Conservation (phyloP, 176 grass and related monocot genomes). For the Lolium perenne region DNA sequence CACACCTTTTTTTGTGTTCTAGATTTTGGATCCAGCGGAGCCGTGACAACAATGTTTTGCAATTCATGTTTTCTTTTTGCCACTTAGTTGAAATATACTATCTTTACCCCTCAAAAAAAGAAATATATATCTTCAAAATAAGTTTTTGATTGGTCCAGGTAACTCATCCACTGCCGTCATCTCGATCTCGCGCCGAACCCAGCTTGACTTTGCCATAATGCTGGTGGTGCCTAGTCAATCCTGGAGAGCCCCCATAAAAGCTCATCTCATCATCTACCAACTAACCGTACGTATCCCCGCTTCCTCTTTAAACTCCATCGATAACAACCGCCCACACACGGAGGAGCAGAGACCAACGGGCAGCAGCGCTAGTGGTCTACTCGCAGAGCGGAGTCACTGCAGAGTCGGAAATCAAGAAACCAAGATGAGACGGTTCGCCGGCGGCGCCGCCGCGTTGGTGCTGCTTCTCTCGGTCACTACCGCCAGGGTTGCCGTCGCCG, state of each 20-base stretch:
- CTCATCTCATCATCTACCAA: conserved; percentile 28
- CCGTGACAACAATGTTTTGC: no score
- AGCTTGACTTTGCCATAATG: no score
- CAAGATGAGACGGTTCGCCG: conserved; percentile 28
- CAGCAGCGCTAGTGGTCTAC: neutral
- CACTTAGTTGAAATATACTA: no score
- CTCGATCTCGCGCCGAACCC: no score
- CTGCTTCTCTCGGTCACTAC: conserved; percentile 29
- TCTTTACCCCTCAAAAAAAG: no score
- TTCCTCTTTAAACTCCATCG: conserved; percentile 25
- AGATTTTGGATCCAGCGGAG: no score
- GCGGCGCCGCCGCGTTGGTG: conserved; percentile 35
- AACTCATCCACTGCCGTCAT: no score
- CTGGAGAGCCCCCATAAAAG: conserved; percentile 29
- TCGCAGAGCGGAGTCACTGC: neutral
- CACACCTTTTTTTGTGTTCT: no score
- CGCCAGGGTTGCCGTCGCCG: conserved; percentile 30
- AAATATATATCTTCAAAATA: no score
- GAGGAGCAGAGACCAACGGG: conserved; percentile 4
- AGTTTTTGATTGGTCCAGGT: no score
- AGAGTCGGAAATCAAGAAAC: neutral
- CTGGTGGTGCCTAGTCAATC: conserved; percentile 36
- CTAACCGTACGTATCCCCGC: conserved; percentile 13
- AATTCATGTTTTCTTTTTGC: no score
- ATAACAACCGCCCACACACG: conserved; percentile 41